Conservation (phyloP, 2,329 filamentous ascomycete species). For the Trichocomaceae sp. region DNA sequence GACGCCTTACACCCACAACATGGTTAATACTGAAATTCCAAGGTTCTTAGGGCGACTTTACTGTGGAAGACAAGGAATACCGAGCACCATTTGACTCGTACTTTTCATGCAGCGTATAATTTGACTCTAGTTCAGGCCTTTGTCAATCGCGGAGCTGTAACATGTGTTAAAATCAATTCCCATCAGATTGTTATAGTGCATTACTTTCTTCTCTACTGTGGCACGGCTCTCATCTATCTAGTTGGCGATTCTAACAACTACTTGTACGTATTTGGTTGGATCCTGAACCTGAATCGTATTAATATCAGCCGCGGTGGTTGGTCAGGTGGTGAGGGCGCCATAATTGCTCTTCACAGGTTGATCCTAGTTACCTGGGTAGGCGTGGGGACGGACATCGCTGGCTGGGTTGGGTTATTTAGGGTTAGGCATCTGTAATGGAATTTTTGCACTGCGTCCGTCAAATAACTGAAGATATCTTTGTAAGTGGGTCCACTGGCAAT, state of each 20-base stretch:
- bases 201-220: background rate
- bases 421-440: slow-evolving; percentile 25
- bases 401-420: slow-evolving; percentile 30
- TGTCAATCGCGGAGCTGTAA: slow-evolving; percentile 39
- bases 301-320: slow-evolving; percentile 23
- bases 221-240: background rate
- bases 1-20: too few relatives aligned
- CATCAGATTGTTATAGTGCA: slow-evolving; percentile 59
- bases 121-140: background rate
- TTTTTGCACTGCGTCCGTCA: slow-evolving; percentile 41
- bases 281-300: slow-evolving; percentile 23
- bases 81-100: slow-evolving; percentile 52
- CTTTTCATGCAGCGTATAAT: background rate
- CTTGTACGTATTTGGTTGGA: slow-evolving; percentile 23
- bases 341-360: slow-evolving; percentile 29
- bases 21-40: slow-evolving; percentile 42
- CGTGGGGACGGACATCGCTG: slow-evolving; percentile 28
- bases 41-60: slow-evolving; percentile 39
- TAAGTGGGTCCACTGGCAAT: slow-evolving; percentile 28
- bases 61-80: slow-evolving; percentile 40
- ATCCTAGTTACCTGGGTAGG: slow-evolving; percentile 23
- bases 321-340: slow-evolving; percentile 30
- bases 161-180: slow-evolving; percentile 52
- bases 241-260: slow-evolving; percentile 33
- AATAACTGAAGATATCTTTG: slow-evolving; percentile 23